phyloP scores from a whole-genome alignment of 78 protist genomes.

The slime mould (Dictyostelium discoideum) region DNA sequence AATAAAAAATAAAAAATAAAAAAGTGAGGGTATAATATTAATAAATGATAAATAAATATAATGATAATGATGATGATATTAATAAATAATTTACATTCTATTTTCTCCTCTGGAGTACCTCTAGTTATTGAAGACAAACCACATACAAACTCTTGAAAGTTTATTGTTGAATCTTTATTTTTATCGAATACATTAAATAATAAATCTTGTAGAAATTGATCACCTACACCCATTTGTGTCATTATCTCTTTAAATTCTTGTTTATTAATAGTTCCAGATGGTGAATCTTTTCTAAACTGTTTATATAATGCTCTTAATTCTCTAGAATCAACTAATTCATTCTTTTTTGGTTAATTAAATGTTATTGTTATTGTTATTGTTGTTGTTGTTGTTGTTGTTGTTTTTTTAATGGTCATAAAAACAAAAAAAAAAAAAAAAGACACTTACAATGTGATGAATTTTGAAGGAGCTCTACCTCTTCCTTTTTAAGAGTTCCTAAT shows the following conservation, averaged over 20 bases:
- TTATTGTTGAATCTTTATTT: slow-evolving; percentile 80
- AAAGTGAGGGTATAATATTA: background rate
- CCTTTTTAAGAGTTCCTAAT: slow-evolving; percentile 52
- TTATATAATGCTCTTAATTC: slow-evolving; percentile 75
- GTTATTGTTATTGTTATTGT: background rate
- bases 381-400: background rate
- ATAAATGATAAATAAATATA: background rate
- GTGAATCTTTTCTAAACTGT: slow-evolving; percentile 83
- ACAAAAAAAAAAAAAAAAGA: background rate
- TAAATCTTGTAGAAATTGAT: slow-evolving; percentile 73
- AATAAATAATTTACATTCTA: slow-evolving; percentile 70
- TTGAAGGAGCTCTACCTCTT: slow-evolving; percentile 49
- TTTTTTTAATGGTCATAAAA: too few relatives aligned
- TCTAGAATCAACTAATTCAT: slow-evolving; percentile 58
- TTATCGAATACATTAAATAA: slow-evolving; percentile 83
- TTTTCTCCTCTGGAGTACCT: slow-evolving; percentile 86
- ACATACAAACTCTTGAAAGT: slow-evolving; percentile 83
- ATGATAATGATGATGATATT: background rate
- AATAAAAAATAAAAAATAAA: background rate
- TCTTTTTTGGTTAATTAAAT: background rate
- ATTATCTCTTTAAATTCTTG: slow-evolving; percentile 79
- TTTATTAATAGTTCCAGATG: slow-evolving; percentile 56
- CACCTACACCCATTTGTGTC: slow-evolving; percentile 86
- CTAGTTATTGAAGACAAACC: slow-evolving; percentile 82
- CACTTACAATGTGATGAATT: slow-evolving; percentile 57